phyloP scores from a whole-genome alignment of 164 flowering plant species.

The Magnolia officinalis region DNA sequence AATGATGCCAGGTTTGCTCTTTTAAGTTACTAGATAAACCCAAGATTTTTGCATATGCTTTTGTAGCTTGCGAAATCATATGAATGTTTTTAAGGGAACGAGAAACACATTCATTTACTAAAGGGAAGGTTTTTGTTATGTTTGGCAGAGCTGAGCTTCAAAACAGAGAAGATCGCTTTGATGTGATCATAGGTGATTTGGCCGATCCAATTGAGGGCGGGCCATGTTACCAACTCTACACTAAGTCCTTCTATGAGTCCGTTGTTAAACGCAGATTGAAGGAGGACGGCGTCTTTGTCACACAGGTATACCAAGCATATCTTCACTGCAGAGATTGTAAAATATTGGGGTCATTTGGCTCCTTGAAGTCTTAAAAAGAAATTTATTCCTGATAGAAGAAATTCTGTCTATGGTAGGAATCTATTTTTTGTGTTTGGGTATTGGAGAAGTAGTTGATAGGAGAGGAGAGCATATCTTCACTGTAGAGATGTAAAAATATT shows the following conservation, averaged over 20 bases:
- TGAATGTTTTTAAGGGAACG: background rate
- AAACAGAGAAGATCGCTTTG: constrained; percentile 52
- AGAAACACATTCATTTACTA: background rate
- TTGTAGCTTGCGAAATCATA: no score
- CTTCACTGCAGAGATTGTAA: no score
- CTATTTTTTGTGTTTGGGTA: background rate
- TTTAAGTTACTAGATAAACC: background rate
- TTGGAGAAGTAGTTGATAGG: no score
- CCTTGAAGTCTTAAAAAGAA: no score
- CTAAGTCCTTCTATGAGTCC: constrained; percentile 82
- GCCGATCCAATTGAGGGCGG: constrained; percentile 97
- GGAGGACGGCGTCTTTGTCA: constrained; percentile 74
- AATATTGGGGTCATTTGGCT: no score
- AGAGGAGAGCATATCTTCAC: no score
- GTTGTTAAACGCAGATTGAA: constrained; percentile 69
- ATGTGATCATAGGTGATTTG: constrained; percentile 87
- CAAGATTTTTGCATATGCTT: no score
- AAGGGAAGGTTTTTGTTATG: no score
- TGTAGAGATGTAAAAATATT: no score
- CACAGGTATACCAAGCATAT: constrained; percentile 50
- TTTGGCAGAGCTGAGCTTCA: constrained; percentile 68
- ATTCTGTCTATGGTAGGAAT: no score
- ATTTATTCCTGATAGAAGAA: no score
- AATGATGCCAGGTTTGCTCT: constrained; percentile 68
- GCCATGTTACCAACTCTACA: constrained; percentile 92